A percentile compares a stretch with the other conserved stretches of the same genome.
phyloP scores from a whole-genome alignment of 495 filamentous ascomycete genomes.

The Annulohypoxylon maeteangense region DNA sequence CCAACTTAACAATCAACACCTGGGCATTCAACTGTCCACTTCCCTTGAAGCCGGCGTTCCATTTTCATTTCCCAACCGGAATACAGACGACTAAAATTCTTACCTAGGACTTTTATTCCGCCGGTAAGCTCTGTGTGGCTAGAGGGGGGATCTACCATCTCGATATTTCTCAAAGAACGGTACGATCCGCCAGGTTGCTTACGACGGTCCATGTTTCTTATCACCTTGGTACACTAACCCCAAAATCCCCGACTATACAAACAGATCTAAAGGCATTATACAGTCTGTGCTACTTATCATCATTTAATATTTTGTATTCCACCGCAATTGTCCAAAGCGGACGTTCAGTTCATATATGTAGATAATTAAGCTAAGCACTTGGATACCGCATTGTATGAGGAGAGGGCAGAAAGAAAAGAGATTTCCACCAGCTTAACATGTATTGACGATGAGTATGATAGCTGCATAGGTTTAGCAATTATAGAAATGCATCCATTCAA shows the following conservation, averaged over 20 bases:
- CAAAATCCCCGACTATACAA: slow-evolving; percentile 18
- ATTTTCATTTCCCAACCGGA: slow-evolving; percentile 17
- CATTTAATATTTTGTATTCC: background rate
- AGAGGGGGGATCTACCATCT: slow-evolving; percentile 35
- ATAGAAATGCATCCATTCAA: background rate
- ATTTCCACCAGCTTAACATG: background rate
- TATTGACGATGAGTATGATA: background rate
- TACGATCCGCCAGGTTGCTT: slow-evolving; percentile 36
- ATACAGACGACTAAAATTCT: slow-evolving; percentile 10
- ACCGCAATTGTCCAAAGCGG: background rate
- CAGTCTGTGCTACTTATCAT: slow-evolving; percentile 1
- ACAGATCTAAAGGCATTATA: slow-evolving; percentile 15
- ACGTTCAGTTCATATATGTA: background rate
- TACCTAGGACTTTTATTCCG: slow-evolving; percentile 20
- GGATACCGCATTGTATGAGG: no score
- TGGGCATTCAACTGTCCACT: slow-evolving; percentile 1
- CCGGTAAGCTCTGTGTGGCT: slow-evolving; percentile 20
- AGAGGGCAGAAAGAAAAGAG: background rate
- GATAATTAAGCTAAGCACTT: no score
- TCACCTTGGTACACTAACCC: slow-evolving; percentile 31
- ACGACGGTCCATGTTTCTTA: slow-evolving; percentile 21
- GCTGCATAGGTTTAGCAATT: background rate
- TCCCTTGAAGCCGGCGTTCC: background rate
- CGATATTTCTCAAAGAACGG: slow-evolving; percentile 28
- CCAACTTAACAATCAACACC: slow-evolving; percentile 3